Base-by-base conservation (phyloP, 169 alveolate species). In the Cryptosporidium bovis region DNA sequence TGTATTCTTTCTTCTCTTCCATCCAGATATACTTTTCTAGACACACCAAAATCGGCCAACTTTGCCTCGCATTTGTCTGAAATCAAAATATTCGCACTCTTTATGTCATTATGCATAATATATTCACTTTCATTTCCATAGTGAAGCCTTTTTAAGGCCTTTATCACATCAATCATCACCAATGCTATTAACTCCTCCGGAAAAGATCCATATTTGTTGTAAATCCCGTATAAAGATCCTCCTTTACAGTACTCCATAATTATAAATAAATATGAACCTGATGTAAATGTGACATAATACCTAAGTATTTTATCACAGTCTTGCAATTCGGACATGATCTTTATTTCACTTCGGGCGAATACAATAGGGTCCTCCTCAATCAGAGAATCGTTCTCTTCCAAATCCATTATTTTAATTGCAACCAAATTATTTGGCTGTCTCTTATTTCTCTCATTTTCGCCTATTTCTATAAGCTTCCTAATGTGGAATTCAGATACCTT, bases 21-120 rank as follows among this genome's bases (percentile, higher is more conserved):
- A 8, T 40, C 48, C 13, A 36, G 34, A 15, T 53, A 33, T 18
- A 51, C 56, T 15, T 64, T 64, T 20, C 90, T 68, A 3, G 96
- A 93, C 44, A 94, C 92, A 1, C 98, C 98, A 82, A 94, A 96
- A 84, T 96, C 98, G 13, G 96, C 95, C 33, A 96, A 82, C 83
- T 96, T 96, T 16, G 94, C 94, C 2, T 83, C 82, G 2, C 97
- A 96, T 46, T 91, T 82, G 44, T 90, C 92, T 34, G 91, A 84
- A 27, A 96, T 71, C 18, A 96, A 90, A 36, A 96, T 87, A 83
- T 96, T 96, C 2, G 96, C 97, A 6, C 97, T 96, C 90, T 96
- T 96, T 15, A 96, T 92, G 83, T 96, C 98, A 87, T 97, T 91
- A 83, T 96, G 98, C n/a, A 96, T 87, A 31, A 92, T 91, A 24